These are phyloP conservation scores for Bipolaris zeicola DNA, from an alignment of 2,329 filamentous ascomycete species.

Conservation along the genomic window DNA sequence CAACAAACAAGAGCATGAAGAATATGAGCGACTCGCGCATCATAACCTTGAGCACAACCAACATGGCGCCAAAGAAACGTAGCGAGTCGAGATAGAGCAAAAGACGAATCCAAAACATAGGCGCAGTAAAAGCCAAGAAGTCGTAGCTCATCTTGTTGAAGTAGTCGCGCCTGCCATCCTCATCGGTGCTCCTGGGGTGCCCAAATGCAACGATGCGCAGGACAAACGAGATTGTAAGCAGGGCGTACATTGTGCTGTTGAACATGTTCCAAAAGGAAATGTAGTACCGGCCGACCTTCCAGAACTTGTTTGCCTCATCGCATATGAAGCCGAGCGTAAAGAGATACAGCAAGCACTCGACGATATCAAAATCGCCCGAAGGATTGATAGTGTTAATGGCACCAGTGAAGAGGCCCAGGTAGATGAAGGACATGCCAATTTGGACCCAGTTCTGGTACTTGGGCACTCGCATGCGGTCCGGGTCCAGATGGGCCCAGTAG, in stretches of 20 bases:
- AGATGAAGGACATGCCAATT: conserved; percentile 81
- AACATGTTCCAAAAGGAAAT: conserved; percentile 97
- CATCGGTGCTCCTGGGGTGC: conserved; percentile 57
- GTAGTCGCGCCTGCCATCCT: conserved; percentile 54
- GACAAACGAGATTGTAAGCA: conserved; percentile 79
- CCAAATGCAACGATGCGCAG: conserved; percentile 78
- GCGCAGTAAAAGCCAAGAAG: conserved; percentile 88
- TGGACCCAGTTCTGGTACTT: conserved; percentile 91
- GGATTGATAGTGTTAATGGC: conserved; percentile 95
- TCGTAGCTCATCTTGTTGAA: conserved; percentile 90
- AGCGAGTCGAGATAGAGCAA: conserved; percentile 91
- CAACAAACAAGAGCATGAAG: conserved; percentile 85
- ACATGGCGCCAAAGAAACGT: conserved; percentile 97
- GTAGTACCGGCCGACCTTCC: conserved; percentile 91
- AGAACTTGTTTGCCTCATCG: conserved; percentile 86
- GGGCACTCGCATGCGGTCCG: conserved; percentile 90
- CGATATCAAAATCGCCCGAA: conserved; percentile 78
- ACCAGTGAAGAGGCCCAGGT: conserved; percentile 81
- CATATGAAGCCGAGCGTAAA: conserved; percentile 92
- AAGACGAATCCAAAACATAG: conserved; percentile 95
- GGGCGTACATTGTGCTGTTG: conserved; percentile 79
- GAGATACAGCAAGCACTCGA: conserved; percentile 83
- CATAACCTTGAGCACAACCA: conserved; percentile 85
- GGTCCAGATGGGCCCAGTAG: conserved; percentile 85
- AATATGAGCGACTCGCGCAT: conserved; percentile 82